A percentile compares a stretch with the other conserved stretches of the same genome.
These are phyloP conservation scores for Botrytis paeoniae DNA, from an alignment of 2,329 filamentous ascomycete genomes.

Conservation along the genomic window DNA sequence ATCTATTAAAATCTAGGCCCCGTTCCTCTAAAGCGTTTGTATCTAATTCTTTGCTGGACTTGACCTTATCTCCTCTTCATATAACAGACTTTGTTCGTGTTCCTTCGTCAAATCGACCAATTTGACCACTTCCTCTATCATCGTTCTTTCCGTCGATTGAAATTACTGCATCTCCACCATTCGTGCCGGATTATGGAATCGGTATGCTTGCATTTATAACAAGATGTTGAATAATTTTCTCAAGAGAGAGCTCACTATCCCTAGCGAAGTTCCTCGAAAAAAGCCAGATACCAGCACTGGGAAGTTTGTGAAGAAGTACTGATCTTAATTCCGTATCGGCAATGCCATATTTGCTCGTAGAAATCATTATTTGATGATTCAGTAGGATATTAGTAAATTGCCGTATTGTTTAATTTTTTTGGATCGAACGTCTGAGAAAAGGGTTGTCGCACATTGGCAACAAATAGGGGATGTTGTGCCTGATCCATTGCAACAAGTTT, in stretches of 20 bases:
- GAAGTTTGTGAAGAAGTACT: background rate
- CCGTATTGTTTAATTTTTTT: background rate
- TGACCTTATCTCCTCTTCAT: accelerated
- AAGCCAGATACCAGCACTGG: background rate
- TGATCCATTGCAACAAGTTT: background rate
- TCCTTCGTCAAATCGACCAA: background rate
- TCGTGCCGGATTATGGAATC: background rate
- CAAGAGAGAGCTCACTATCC: accelerated
- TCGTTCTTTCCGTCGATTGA: background rate
- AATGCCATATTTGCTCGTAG: background rate
- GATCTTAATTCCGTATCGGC: background rate
- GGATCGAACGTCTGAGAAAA: no score
- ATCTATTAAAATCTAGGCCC: background rate
- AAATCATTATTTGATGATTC: background rate
- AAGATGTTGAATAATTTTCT: background rate
- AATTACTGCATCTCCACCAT: background rate
- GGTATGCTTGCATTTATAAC: background rate
- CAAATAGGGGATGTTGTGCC: background rate
- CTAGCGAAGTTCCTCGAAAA: accelerated
- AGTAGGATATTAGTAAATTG: background rate
- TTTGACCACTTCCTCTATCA: background rate
- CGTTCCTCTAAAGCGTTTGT: background rate
- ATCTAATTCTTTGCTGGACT: background rate
- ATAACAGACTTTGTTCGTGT: background rate
- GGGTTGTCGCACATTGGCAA: background rate